These are phyloP conservation scores for Sarocladium brachiariae DNA, from an alignment of 2,329 filamentous ascomycete species.

Conservation along the genomic window DNA sequence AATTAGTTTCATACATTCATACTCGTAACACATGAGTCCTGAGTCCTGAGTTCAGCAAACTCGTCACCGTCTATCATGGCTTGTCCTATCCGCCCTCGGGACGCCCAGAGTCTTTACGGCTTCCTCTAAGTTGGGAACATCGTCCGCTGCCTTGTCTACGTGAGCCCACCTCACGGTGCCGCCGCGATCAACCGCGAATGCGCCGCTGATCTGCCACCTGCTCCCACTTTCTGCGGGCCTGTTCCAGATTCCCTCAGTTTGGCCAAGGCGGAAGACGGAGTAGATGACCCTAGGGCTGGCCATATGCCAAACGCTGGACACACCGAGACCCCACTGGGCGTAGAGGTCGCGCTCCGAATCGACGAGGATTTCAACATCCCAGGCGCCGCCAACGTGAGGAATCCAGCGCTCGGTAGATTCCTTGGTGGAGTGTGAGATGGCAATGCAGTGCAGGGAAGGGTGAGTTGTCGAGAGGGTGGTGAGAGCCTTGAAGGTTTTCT, in stretches of 20 bases:
- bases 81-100: not conserved
- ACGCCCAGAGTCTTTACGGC: slow-evolving; percentile 22
- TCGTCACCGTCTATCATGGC: not conserved
- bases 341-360: slow-evolving; percentile 56
- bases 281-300: slow-evolving; percentile 52
- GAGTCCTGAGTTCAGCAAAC: not conserved
- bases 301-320: slow-evolving; percentile 55
- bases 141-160: slow-evolving; percentile 22
- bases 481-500: slow-evolving; percentile 55
- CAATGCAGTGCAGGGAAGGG: slow-evolving; percentile 48
- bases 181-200: slow-evolving; percentile 42
- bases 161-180: slow-evolving; percentile 26
- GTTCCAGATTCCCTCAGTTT: slow-evolving; percentile 60
- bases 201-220: slow-evolving; percentile 62
- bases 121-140: slow-evolving; percentile 24
- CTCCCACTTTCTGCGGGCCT: slow-evolving; percentile 57
- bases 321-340: slow-evolving; percentile 58
- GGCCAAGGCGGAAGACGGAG: slow-evolving; percentile 50
- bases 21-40: too few relatives aligned
- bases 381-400: slow-evolving; percentile 46
- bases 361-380: slow-evolving; percentile 51
- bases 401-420: slow-evolving; percentile 52
- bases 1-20: not conserved
- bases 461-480: slow-evolving; percentile 44
- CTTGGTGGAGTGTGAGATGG: slow-evolving; percentile 53